Base-by-base conservation (phyloP, 176 grass and related monocot genomes). In the Coix lacrymajobi region DNA sequence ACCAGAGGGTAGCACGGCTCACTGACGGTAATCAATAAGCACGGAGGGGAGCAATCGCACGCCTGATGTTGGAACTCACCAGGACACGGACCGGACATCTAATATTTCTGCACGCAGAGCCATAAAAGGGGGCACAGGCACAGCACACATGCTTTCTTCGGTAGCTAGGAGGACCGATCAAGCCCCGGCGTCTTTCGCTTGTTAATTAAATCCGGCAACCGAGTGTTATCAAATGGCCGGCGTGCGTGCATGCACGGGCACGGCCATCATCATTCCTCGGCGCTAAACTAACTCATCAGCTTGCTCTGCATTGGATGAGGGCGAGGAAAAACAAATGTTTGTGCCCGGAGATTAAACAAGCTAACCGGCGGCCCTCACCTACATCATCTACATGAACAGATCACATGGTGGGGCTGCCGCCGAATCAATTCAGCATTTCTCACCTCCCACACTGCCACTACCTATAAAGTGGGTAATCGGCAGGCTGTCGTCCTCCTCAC, bases 321-420 rank as follows among this genome's bases (percentile, higher is more conserved):
- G 71, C 80, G 79, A 56, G 19, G n/a, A n/a, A 57, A 11, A 24
- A 57, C 0, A 57, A 57, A 57, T 56, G 8, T 0, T 45, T 16
- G 62, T 67, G 12, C 25, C 39, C 30, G 48, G 26, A 9, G 29
- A 62, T 77, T 63, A 85, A 87, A 82, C 62, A 72, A 87, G 64
- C 69, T 85, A 88, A 75, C 78, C 37, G 45, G 78, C 71, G 78
- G 81, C 71, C 89, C 73, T 75, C 72, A 24, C 52, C 52, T 57
- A 56, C 51, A 22, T 9, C 15, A 52, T 15, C 84, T 68, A 54
- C 65, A 87, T 80, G n/a, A 87, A 77, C 62, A 65, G 44, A 84
- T 88, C 93, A 95, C 93, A 92, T 95, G 93, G 93, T 92, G 90
- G 93, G 93, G 79, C 76, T 74, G 45, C 61, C 57, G 71, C 31